Base-by-base conservation (phyloP, 306 rosid species). In the Glycyrrhiza uralensis region DNA sequence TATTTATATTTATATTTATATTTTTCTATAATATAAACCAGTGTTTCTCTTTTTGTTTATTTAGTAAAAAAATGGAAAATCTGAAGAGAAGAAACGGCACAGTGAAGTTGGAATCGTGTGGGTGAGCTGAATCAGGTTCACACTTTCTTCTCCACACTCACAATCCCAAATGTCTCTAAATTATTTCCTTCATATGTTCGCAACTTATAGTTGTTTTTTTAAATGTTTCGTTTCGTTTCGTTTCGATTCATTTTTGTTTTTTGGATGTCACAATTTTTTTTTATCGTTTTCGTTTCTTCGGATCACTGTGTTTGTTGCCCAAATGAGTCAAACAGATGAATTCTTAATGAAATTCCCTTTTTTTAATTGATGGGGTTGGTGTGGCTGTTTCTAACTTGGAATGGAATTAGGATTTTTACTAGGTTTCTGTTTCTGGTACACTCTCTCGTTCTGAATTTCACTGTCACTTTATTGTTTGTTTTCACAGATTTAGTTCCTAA, bases 51-150 rank as follows among this genome's bases (percentile, higher is more conserved):
- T 32, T 61, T n/a, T 41, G 10, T 70, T 32, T 51, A 35, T 45
- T 77, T 47, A 13, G 45, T 2, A 14, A 29, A 68, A n/a, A 52
- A 63, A 74, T 60, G 47, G 66, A 63, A 79, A 69, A 55, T 79
- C 82, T 32, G 72, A 44, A 50, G 22, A 33, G n/a, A 42, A 67
- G 17, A 67, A 61, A 75, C 75, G 59, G 69, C 80, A 51, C 69
- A 59, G 61, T 66, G 60, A 77, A 78, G 69, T 74, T 32, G 33
- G 75, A 76, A 76, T 58, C 58, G 46, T 19, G 7, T 44, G 58
- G 23, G 35, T 49, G 70, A 74, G 28, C 70, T 74, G 58, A 77
- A 71, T 71, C 83, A 42, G 86, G 77, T 82, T 15, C 26, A 12
- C 8, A 62, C 35, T 66, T 74, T 77, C 22, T 41, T 52, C 28